Base-by-base conservation (phyloP, 306 rosid species). In the Prunus fruticosa region DNA sequence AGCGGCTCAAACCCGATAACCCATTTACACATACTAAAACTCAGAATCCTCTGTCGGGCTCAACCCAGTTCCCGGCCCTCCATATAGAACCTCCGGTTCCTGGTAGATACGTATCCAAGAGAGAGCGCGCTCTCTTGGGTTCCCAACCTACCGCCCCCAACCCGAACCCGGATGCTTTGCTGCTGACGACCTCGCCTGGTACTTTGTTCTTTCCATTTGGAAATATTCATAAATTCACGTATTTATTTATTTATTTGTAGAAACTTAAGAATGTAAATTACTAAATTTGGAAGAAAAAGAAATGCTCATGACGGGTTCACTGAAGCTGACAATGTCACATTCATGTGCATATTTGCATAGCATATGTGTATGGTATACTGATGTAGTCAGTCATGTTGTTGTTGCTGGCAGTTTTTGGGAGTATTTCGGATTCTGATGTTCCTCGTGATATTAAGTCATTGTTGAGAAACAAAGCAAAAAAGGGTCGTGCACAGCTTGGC, bases 51-150 rank as follows among this genome's bases (percentile, higher is more conserved):
- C 47, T 22, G 54, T 67, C 75, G 14, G 28, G 8, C 73, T 16
- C 78, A 25, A 69, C 51, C 74, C 76, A 49, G 64, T 38, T 69
- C 49, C 47, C 81, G 61, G 30, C 38, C 56, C 72, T 30, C 79
- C 83, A 51, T 14, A 13, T 18, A 19, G 81, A 76, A 41, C n/a
- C 83, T 78, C 81, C 77, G 71, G 76, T 90, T 79, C 78, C 96
- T 9, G 95, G 96, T 14, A 82, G 89, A 64, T 92, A 92, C 78
- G 64, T 94, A 67, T 94, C 98, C 50, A 92, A 94, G 84, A 87
- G 96, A 79, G 90, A 94, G 83, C 84, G 96, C 46, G 86, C 95
- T 10, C 82, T 82, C 16, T 51, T 81, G 23, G 71, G 14, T 47
- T 51, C 84, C 47, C 66, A 75, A 12, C 65, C 91, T 1, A 23